Evolutionary conservation across 1,139 yeast genomes (phyloP).

Genomic region (Taphrina confusa): DNA sequence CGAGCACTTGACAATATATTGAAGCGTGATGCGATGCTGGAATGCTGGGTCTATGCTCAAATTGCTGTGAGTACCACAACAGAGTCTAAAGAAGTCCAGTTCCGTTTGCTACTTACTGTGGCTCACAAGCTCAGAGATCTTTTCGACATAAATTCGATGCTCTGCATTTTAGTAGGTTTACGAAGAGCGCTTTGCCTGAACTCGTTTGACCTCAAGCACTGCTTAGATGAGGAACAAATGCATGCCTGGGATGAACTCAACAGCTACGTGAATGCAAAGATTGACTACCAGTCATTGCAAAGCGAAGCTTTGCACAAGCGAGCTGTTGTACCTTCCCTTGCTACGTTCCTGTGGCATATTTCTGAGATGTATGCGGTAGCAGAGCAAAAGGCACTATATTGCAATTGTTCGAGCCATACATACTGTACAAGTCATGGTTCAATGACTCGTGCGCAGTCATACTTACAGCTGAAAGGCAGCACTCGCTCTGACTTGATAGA

Average conservation of each 20-base stretch:
- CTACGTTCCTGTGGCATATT: neutral
- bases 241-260: neutral
- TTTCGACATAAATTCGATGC: neutral
- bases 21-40: neutral
- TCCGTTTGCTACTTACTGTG: neutral
- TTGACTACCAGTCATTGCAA: too few relatives aligned
- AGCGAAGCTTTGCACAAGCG: too few relatives aligned
- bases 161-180: slow-evolving; percentile 1
- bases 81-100: neutral
- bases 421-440: too few relatives aligned
- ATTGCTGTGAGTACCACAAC: neutral
- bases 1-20: neutral
- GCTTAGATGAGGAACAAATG: neutral
- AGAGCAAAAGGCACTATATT: too few relatives aligned
- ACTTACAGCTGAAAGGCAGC: neutral
- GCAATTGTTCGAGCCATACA: too few relatives aligned
- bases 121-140: neutral
- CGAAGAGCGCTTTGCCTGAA: neutral
- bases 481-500: too few relatives aligned
- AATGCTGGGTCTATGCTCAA: neutral
- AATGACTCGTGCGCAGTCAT: neutral
- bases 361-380: neutral
- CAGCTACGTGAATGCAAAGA: too few relatives aligned
- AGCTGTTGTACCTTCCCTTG: neutral
- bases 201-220: neutral